These are phyloP conservation scores for Naumovozyma baii DNA, from an alignment of 805 yeast species.

Conservation along the genomic window DNA sequence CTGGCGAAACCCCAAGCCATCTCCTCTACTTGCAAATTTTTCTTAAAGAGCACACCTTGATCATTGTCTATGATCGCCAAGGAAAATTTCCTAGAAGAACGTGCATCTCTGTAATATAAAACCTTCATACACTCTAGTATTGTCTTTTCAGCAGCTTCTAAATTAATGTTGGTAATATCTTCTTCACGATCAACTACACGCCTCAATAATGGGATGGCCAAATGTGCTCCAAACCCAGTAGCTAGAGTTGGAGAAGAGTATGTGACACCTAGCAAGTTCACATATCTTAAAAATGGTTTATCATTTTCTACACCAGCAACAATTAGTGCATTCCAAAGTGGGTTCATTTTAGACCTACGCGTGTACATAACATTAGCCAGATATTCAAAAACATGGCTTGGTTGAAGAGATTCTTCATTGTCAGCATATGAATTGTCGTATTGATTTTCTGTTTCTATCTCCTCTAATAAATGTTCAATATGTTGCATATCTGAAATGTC, in stretches of 20 bases:
- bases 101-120: slow-evolving; percentile 89
- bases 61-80: slow-evolving; percentile 65
- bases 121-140: slow-evolving; percentile 86
- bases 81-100: slow-evolving; percentile 79
- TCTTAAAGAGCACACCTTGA: slow-evolving; percentile 54
- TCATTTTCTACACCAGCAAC: slow-evolving; percentile 80
- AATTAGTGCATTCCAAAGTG: slow-evolving; percentile 87
- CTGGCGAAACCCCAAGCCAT: slow-evolving; percentile 89
- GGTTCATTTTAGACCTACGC: slow-evolving; percentile 89
- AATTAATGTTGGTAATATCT: slow-evolving; percentile 58
- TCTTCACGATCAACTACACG: slow-evolving; percentile 69
- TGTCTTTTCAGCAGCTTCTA: slow-evolving; percentile 68
- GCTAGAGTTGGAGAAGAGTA: slow-evolving; percentile 83
- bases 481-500: slow-evolving; percentile 92
- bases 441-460: slow-evolving; percentile 65
- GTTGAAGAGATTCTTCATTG: slow-evolving; percentile 55
- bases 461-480: slow-evolving; percentile 62
- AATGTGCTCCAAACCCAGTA: slow-evolving; percentile 92
- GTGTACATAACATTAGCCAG: slow-evolving; percentile 73
- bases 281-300: slow-evolving; percentile 71
- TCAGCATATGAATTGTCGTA: slow-evolving; percentile 49
- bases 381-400: slow-evolving; percentile 85
- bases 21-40: slow-evolving; percentile 54
- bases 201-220: slow-evolving; percentile 88
- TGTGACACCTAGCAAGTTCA: slow-evolving; percentile 85